A percentile compares a stretch with the other conserved stretches of the same genome.
These are phyloP conservation scores for Oenanthe javanica DNA, from an alignment of 140 eudicot genomes.

Conservation along the genomic window DNA sequence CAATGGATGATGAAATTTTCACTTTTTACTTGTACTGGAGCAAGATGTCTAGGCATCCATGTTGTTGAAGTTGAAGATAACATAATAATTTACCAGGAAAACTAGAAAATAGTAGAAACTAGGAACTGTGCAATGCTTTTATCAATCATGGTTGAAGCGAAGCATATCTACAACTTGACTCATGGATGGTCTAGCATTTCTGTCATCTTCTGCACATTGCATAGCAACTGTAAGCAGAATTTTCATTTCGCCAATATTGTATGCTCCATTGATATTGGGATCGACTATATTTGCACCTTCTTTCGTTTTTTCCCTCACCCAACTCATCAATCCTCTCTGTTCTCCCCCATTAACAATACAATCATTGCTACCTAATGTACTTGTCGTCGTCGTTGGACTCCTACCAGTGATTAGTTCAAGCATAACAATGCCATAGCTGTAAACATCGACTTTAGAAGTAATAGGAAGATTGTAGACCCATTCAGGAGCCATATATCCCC, in stretches of 20 bases:
- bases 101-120: not conserved
- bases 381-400: slow-evolving; percentile 11
- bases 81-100: not conserved
- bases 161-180: slow-evolving; percentile 45
- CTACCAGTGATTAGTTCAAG: slow-evolving; percentile 47
- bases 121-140: not conserved
- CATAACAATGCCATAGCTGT: slow-evolving; percentile 50
- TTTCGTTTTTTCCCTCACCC: not conserved
- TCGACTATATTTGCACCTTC: slow-evolving; percentile 5
- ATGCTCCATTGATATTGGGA: not conserved
- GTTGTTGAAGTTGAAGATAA: not conserved
- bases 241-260: slow-evolving; percentile 7
- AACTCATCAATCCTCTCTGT: not conserved
- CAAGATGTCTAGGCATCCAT: too few relatives aligned
- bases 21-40: not conserved
- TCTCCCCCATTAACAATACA: not conserved
- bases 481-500: slow-evolving; percentile 49
- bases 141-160: not conserved
- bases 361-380: not conserved
- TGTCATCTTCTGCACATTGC: slow-evolving; percentile 44
- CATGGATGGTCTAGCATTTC: slow-evolving; percentile 49
- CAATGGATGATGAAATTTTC: not conserved
- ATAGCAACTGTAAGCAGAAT: slow-evolving; percentile 34
- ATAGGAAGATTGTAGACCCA: slow-evolving; percentile 53
- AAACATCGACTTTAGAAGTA: slow-evolving; percentile 61